A percentile compares a stretch with the other conserved stretches of the same genome.
These are phyloP conservation scores for Magnusiomyces ingens DNA, from an alignment of 1,139 yeast species.

Conservation along the genomic window DNA sequence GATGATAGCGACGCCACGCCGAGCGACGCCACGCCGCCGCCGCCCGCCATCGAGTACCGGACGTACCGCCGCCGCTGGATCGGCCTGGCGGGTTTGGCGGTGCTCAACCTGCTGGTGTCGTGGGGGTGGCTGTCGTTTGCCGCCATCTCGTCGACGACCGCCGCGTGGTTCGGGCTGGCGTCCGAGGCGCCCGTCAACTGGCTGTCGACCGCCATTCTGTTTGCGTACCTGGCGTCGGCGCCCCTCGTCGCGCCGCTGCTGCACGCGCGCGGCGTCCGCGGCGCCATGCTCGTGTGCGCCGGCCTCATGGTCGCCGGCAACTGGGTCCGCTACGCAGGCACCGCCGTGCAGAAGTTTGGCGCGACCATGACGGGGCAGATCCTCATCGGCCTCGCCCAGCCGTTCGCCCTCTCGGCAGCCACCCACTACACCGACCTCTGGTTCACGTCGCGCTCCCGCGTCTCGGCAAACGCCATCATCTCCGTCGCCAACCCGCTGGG, in stretches of 20 bases:
- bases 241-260: conserved; percentile 27
- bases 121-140: conserved; percentile 36
- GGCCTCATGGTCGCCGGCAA: conserved; percentile 28
- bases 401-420: conserved; percentile 32
- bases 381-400: conserved; percentile 34
- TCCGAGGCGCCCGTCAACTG: conserved; percentile 33
- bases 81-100: conserved; percentile 28
- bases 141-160: conserved; percentile 27
- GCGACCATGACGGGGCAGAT: conserved; percentile 33
- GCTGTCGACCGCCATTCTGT: conserved; percentile 32
- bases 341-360: conserved; percentile 24
- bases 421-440: conserved; percentile 33
- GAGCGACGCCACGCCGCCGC: too few relatives aligned
- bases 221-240: conserved; percentile 29
- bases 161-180: conserved; percentile 24
- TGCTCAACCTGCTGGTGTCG: conserved; percentile 31
- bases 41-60: conserved; percentile 17
- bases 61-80: conserved; percentile 33
- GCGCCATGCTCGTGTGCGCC: conserved; percentile 26
- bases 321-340: conserved; percentile 33
- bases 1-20: too few relatives aligned
- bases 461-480: conserved; percentile 34
- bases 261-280: conserved; percentile 21
- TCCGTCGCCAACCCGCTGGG: conserved; percentile 35
- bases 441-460: conserved; percentile 33